phyloP scores from a whole-genome alignment of 2,329 filamentous ascomycete genomes.

The Hypoxylon rubiginosum region DNA sequence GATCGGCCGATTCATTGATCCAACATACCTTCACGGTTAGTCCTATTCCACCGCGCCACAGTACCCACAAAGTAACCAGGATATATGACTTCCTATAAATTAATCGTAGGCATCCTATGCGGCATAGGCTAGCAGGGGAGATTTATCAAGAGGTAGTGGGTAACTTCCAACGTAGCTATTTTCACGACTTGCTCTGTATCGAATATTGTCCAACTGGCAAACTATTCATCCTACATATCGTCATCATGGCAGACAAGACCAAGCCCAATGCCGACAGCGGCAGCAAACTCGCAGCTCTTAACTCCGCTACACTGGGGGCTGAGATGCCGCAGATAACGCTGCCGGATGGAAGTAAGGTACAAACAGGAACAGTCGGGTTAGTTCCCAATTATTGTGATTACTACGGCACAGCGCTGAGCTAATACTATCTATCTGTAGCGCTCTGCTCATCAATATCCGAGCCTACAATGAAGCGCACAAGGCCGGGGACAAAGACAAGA shows the following conservation, averaged over 20 bases:
- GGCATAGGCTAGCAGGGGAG: too few relatives aligned
- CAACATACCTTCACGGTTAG: conserved; percentile 5
- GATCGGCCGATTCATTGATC: conserved; percentile 18
- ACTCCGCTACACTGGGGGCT: conserved; percentile 46
- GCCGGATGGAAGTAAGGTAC: conserved; percentile 47
- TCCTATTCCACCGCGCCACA: background rate
- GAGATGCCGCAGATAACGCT: conserved; percentile 49
- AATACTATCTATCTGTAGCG: conserved; percentile 30
- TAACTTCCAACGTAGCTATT: too few relatives aligned
- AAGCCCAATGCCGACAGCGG: background rate
- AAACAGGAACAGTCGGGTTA: conserved; percentile 50
- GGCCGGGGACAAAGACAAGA: conserved; percentile 37
- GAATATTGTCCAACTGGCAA: background rate
- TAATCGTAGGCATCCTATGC: background rate
- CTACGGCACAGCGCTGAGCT: conserved; percentile 3
- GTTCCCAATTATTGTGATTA: conserved; percentile 6
- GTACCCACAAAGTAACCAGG: background rate
- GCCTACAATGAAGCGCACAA: conserved; percentile 46
- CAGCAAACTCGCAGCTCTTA: conserved; percentile 43
- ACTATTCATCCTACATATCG: background rate
- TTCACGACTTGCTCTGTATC: too few relatives aligned
- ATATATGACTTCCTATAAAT: background rate
- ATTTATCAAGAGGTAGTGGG: too few relatives aligned
- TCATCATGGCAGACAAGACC: conserved; percentile 27
- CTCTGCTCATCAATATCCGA: conserved; percentile 48